Evolutionary conservation across 2,329 filamentous ascomycete species (phyloP).

Genomic region (Colletotrichum karsti): DNA sequence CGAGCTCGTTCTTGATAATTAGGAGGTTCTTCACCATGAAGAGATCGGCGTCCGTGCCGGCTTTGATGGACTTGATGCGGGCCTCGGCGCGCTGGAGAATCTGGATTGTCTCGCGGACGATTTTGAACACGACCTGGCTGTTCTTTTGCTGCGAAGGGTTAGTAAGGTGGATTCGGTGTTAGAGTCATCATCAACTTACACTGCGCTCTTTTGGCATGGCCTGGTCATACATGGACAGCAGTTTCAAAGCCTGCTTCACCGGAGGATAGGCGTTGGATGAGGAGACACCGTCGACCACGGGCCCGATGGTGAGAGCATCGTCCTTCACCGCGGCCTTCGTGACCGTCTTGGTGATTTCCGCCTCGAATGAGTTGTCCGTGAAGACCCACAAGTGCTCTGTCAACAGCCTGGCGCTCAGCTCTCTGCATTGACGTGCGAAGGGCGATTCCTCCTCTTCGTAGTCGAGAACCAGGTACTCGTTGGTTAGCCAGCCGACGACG

Average conservation of each 20-base stretch:
- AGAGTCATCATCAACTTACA: slow-evolving; percentile 51
- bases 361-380: slow-evolving; percentile 62
- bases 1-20: slow-evolving; percentile 93
- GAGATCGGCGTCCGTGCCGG: slow-evolving; percentile 78
- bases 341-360: slow-evolving; percentile 64
- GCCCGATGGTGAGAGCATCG: slow-evolving; percentile 59
- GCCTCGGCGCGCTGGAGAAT: slow-evolving; percentile 82
- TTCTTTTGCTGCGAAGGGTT: slow-evolving; percentile 51
- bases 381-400: slow-evolving; percentile 67
- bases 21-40: slow-evolving; percentile 96
- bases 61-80: slow-evolving; percentile 70
- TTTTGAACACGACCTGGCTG: slow-evolving; percentile 68
- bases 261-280: slow-evolving; percentile 67
- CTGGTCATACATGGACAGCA: slow-evolving; percentile 70
- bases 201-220: slow-evolving; percentile 71
- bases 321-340: slow-evolving; percentile 56
- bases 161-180: neutral
- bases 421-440: slow-evolving; percentile 61
- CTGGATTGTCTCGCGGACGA: slow-evolving; percentile 89
- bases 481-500: slow-evolving; percentile 65
- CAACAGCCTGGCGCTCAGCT: slow-evolving; percentile 63
- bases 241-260: slow-evolving; percentile 65
- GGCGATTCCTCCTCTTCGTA: slow-evolving; percentile 64
- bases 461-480: slow-evolving; percentile 65
- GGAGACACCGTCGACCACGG: slow-evolving; percentile 55